phyloP scores from a whole-genome alignment of 352 stramenopile genomes.

The Halophytophthora polymorphica region DNA sequence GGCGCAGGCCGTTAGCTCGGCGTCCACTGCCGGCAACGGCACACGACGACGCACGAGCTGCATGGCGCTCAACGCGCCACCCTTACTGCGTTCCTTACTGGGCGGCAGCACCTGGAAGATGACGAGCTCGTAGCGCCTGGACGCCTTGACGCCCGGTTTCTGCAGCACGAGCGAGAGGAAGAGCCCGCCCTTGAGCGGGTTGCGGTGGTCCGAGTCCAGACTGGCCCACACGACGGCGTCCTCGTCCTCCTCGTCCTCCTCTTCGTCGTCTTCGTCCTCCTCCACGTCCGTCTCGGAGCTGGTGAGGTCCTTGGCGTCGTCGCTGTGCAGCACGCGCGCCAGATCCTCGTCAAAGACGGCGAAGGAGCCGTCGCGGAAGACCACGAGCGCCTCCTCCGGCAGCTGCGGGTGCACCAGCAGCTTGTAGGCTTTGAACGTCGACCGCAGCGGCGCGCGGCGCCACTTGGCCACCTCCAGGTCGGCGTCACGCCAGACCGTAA shows the following conservation, averaged over 20 bases:
- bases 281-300: constrained; percentile 9
- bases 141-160: constrained; percentile 23
- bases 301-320: constrained; percentile 23
- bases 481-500: constrained; percentile 58
- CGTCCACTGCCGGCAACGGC: constrained; percentile 15
- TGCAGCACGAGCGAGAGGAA: constrained; percentile 62
- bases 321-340: constrained; percentile 37
- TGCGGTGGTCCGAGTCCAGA: constrained; percentile 52
- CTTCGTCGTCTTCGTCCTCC: constrained; percentile 16
- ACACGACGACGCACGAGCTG: constrained; percentile 36
- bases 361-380: constrained; percentile 64
- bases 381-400: constrained; percentile 55
- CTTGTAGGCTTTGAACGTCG: constrained; percentile 26
- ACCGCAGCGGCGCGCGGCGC: constrained; percentile 36
- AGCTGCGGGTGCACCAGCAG: constrained; percentile 66
- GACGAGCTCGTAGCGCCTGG: constrained; percentile 42
- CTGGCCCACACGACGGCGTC: constrained; percentile 47
- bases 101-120: constrained; percentile 48
- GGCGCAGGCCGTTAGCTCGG: constrained; percentile 38
- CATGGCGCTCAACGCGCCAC: constrained; percentile 28
- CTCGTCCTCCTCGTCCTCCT: constrained; percentile 19
- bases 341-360: constrained; percentile 56
- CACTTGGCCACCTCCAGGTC: constrained; percentile 69
- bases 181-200: constrained; percentile 53
- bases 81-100: constrained; percentile 25